Conservation (phyloP, 78 protist genomes). For the Paratrimastix pyriformis region DNA sequence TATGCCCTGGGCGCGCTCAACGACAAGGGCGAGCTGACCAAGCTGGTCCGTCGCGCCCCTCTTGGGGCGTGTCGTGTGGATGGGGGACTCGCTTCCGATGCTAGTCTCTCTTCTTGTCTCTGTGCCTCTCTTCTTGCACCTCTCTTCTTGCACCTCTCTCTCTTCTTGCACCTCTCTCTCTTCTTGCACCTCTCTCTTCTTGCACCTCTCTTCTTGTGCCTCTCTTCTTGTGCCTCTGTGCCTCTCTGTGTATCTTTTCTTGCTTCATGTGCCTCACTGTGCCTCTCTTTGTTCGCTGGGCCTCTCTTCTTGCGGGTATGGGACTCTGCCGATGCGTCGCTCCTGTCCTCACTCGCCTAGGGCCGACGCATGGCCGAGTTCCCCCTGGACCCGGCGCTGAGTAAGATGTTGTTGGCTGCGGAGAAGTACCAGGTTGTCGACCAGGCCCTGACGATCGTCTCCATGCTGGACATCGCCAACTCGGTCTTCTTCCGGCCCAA, state of each 20-base stretch:
- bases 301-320: too few species aligned
- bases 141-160: not conserved
- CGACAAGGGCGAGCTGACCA: slow-evolving; percentile 91
- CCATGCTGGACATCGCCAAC: slow-evolving; percentile 80
- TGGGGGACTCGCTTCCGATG: not conserved
- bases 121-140: not conserved
- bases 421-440: slow-evolving; percentile 38
- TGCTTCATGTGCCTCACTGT: too few species aligned
- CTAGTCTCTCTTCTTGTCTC: not conserved
- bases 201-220: not conserved
- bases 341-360: too few species aligned
- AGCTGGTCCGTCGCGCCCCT: slow-evolving; percentile 57
- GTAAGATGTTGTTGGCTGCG: slow-evolving; percentile 64
- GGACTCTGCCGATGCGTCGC: too few species aligned
- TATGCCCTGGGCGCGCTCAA: slow-evolving; percentile 78
- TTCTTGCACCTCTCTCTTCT: not conserved
- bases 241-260: too few species aligned
- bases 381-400: slow-evolving; percentile 88
- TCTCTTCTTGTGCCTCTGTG: not conserved
- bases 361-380: slow-evolving; percentile 92
- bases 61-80: too few species aligned
- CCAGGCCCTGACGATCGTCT: slow-evolving; percentile 36
- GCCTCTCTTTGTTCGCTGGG: too few species aligned
- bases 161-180: not conserved
- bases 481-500: slow-evolving; percentile 80